A percentile compares a stretch with the other conserved stretches of the same genome.
Evolutionary conservation across 495 filamentous ascomycete genomes (phyloP).

Genomic region (Beverwykella pulmonaria): DNA sequence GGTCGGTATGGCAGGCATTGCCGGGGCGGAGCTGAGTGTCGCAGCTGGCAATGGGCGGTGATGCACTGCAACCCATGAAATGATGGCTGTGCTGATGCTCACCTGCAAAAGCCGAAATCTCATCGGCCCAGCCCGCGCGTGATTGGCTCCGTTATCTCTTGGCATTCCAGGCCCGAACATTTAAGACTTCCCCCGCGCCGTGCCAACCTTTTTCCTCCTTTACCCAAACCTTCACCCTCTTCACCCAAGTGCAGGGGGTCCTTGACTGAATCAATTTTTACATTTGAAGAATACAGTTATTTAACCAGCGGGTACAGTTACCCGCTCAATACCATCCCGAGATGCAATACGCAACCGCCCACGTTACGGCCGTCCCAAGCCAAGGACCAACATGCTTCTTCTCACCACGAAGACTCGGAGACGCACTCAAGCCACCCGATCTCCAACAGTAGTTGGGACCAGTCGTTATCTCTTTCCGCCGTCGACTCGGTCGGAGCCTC

Average conservation of each 20-base stretch:
- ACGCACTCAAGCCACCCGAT: conserved; percentile 14
- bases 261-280: conserved; percentile 16
- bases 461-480: conserved; percentile 15
- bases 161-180: not conserved
- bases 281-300: conserved; percentile 30
- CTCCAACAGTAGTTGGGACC: conserved; percentile 15
- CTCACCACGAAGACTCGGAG: conserved; percentile 24
- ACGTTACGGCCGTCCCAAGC: conserved; percentile 2
- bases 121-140: not conserved
- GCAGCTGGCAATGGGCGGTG: not conserved
- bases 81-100: not conserved
- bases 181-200: conserved; percentile 17
- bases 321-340: conserved; percentile 14
- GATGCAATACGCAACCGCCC: conserved; percentile 15
- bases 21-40: conserved; percentile 2
- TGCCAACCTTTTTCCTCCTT: conserved; percentile 11
- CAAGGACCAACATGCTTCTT: conserved; percentile 4
- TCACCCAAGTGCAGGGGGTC: conserved; percentile 23
- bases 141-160: not conserved
- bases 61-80: no score
- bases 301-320: conserved; percentile 19
- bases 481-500: not conserved
- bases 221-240: not conserved
- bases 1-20: conserved; percentile 27
- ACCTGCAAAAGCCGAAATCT: not conserved